These are phyloP conservation scores for Forsythia viridissima DNA, from an alignment of 257 asterid genomes.

Conservation along the genomic window DNA sequence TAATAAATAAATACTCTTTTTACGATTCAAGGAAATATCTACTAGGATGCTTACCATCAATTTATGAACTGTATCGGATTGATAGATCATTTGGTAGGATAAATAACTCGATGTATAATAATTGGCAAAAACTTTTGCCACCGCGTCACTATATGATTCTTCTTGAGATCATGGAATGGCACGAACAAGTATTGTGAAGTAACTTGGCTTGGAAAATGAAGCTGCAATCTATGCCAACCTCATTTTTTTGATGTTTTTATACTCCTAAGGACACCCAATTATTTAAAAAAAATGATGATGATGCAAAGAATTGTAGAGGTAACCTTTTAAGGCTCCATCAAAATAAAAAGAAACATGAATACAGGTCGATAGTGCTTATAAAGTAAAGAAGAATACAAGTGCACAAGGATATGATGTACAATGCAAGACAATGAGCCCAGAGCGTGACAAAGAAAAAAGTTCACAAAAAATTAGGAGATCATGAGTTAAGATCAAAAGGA, in stretches of 20 bases:
- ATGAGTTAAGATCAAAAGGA: conserved; percentile 18
- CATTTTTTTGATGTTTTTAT: conserved; percentile 68
- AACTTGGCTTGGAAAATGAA: conserved; percentile 63
- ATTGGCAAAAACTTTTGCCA: conserved; percentile 66
- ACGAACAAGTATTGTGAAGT: conserved; percentile 91
- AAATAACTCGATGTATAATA: conserved; percentile 87
- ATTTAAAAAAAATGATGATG: background rate
- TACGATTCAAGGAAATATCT: conserved; percentile 5
- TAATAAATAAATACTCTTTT: background rate
- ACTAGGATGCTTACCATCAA: conserved; percentile 64
- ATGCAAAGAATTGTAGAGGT: conserved; percentile 8
- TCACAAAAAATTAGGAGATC: conserved; percentile 7
- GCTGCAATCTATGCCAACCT: conserved; percentile 69
- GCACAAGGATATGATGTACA: conserved; percentile 66
- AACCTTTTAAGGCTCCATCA: background rate
- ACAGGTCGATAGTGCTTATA: conserved; percentile 48
- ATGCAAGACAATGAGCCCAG: conserved; percentile 87
- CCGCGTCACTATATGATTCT: conserved; percentile 62
- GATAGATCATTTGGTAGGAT: conserved; percentile 87
- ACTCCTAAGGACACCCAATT: conserved; percentile 58
- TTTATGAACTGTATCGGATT: conserved; percentile 73
- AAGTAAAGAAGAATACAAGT: conserved; percentile 81
- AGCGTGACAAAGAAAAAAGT: conserved; percentile 63
- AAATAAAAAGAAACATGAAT: conserved; percentile 8
- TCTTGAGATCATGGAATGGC: conserved; percentile 78